phyloP scores from a whole-genome alignment of 257 asterid species.

The Coffea eugenioides region DNA sequence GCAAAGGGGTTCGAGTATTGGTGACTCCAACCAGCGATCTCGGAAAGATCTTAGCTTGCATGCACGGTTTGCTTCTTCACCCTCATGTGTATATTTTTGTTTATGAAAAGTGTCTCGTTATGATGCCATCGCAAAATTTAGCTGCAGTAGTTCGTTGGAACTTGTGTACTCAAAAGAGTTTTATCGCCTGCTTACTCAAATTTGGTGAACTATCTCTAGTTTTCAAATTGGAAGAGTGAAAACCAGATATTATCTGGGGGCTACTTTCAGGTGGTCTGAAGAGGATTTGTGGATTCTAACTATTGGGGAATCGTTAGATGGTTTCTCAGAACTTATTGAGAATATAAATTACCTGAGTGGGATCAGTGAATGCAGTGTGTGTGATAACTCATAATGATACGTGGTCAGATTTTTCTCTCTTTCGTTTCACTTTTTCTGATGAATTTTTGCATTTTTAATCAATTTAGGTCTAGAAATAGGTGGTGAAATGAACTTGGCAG shows the following conservation, averaged over 20 bases:
- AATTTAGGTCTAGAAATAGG: constrained; percentile 78
- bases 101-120: background rate
- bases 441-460: constrained; percentile 8
- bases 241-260: too few relatives aligned
- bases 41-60: constrained; percentile 97
- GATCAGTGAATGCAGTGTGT: background rate
- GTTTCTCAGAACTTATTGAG: background rate
- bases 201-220: background rate
- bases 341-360: background rate
- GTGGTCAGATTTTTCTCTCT: too few relatives aligned
- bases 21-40: constrained; percentile 98
- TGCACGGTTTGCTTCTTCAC: constrained; percentile 72
- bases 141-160: background rate
- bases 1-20: constrained; percentile 91
- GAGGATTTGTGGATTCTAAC: background rate
- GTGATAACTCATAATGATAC: background rate
- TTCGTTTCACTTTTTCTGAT: background rate
- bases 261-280: background rate
- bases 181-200: background rate
- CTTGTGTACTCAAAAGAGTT: background rate
- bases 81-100: background rate
- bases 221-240: background rate
- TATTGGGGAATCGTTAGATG: background rate
- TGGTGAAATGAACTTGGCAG: constrained; percentile 90
- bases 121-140: background rate